phyloP scores from a whole-genome alignment of 257 asterid genomes.

The Verbena officinalis region DNA sequence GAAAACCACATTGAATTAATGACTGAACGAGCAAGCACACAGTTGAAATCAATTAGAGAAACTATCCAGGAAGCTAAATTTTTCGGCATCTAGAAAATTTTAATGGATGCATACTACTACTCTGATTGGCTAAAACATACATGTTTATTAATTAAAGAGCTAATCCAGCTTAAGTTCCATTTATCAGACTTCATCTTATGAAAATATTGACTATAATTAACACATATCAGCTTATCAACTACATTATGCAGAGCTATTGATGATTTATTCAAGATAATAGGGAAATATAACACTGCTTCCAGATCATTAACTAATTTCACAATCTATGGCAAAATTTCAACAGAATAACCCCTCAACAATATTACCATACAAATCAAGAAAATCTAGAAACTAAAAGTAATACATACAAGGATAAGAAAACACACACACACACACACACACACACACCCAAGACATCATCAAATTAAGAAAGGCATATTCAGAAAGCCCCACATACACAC shows the following conservation, averaged over 20 bases:
- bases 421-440: constrained; percentile 4
- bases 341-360: constrained; percentile 9
- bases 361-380: constrained; percentile 1
- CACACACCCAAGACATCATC: neutral
- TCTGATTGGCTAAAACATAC: constrained; percentile 23
- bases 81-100: constrained; percentile 25
- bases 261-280: constrained; percentile 17
- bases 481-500: neutral
- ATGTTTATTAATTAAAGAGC: constrained; percentile 3
- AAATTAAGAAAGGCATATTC: no score
- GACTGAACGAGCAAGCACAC: neutral
- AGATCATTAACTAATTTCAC: constrained; percentile 19
- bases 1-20: neutral
- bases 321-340: neutral
- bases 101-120: constrained; percentile 10
- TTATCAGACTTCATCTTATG: constrained; percentile 20
- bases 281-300: neutral
- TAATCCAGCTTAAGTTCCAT: constrained; percentile 22
- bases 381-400: constrained; percentile 17
- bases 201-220: neutral
- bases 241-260: constrained; percentile 1
- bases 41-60: constrained; percentile 14
- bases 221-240: neutral
- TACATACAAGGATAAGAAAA: constrained; percentile 18
- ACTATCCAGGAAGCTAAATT: constrained; percentile 19